Percentiles rank a stretch among this genome's conserved stretches.
phyloP scores from a whole-genome alignment of 73 alveolate species.

The Paramecium sexaurelia region DNA sequence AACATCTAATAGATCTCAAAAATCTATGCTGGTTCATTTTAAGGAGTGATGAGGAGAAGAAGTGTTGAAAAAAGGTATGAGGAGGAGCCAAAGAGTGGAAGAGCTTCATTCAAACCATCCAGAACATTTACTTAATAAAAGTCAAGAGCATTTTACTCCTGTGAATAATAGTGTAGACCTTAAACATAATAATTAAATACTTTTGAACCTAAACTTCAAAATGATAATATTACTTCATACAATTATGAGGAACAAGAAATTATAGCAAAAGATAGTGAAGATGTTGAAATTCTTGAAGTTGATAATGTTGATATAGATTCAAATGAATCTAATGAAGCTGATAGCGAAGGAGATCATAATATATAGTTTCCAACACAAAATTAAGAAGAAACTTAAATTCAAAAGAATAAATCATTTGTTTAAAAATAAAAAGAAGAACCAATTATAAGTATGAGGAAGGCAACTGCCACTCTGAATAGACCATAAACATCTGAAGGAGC shows the following conservation, averaged over 20 bases:
- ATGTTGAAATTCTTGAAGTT: background rate
- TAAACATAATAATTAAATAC: background rate
- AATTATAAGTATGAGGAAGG: background rate
- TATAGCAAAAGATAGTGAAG: slow-evolving; percentile 2
- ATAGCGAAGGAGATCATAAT: slow-evolving; percentile 10
- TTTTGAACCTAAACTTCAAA: background rate
- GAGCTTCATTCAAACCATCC: background rate
- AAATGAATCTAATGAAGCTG: slow-evolving; percentile 42
- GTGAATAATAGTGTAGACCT: background rate
- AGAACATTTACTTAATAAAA: slow-evolving; percentile 37
- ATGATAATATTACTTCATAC: background rate
- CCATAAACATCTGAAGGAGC: slow-evolving; percentile 58
- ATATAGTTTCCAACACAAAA: background rate
- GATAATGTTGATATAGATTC: slow-evolving; percentile 39
- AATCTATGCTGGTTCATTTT: slow-evolving; percentile 5
- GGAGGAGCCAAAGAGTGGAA: background rate
- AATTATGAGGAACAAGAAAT: background rate
- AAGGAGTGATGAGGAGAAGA: background rate
- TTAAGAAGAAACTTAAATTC: background rate
- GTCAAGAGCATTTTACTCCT: background rate
- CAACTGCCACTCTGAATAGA: slow-evolving; percentile 14
- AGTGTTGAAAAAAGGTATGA: background rate
- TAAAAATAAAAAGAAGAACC: slow-evolving; percentile 1
- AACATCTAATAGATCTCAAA: slow-evolving; percentile 41
- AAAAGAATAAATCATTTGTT: slow-evolving; percentile 35